phyloP scores from a whole-genome alignment of 2,329 filamentous ascomycete genomes.

The Alternaria brassicae region DNA sequence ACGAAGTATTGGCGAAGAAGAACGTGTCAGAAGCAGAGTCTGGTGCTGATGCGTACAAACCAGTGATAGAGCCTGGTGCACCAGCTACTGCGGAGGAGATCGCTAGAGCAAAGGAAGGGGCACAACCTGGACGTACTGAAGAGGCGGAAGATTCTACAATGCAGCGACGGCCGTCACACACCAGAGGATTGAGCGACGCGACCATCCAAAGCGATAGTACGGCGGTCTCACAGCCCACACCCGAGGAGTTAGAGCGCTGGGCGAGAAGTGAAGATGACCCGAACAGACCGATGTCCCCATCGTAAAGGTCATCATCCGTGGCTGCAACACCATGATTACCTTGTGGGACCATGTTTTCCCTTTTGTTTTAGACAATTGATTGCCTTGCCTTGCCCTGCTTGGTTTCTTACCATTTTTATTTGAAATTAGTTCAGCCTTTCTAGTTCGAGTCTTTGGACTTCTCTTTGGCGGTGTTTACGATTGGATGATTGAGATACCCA shows the following conservation, averaged over 20 bases:
- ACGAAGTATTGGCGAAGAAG: conserved; percentile 31
- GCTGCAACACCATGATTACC: not conserved
- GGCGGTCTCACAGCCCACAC: conserved; percentile 45
- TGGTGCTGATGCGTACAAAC: not conserved
- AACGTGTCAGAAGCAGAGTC: conserved; percentile 1
- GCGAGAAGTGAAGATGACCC: conserved; percentile 16
- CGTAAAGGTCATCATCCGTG: not conserved
- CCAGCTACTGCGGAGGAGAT: conserved; percentile 1
- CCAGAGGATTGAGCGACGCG: conserved; percentile 41
- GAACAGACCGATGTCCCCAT: conserved; percentile 25
- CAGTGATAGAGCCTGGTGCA: conserved; percentile 1
- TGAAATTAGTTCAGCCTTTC: not conserved
- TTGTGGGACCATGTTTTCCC: not conserved
- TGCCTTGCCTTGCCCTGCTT: not conserved
- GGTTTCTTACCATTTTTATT: not conserved
- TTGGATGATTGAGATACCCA: conserved; percentile 22
- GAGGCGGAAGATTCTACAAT: not conserved
- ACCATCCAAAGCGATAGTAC: conserved; percentile 45
- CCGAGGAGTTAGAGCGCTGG: conserved; percentile 44
- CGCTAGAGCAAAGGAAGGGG: not conserved
- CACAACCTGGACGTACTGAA: not conserved
- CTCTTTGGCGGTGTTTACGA: not conserved
- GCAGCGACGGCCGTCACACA: conserved; percentile 41
- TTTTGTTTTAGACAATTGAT: not conserved
- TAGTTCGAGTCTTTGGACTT: not conserved